A percentile compares a stretch with the other conserved stretches of the same genome.
Evolutionary conservation across 2,329 filamentous ascomycete species (phyloP).

Genomic region (Scedosporium boydii): DNA sequence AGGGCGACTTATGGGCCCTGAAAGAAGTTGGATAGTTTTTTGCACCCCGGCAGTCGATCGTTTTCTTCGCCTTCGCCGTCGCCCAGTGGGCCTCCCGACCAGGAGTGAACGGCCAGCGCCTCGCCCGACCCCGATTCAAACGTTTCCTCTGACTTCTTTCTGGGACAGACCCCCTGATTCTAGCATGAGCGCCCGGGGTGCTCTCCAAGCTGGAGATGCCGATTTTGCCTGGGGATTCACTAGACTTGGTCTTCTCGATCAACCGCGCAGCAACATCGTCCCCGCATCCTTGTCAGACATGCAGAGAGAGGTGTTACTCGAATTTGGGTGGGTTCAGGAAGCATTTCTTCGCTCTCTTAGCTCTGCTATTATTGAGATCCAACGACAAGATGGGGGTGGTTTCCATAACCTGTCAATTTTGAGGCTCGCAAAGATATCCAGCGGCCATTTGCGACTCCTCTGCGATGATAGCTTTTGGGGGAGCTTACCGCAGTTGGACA

Average conservation of each 20-base stretch:
- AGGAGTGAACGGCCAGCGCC: too few species aligned
- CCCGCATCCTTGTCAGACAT: too few species aligned
- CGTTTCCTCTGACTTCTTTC: too few species aligned
- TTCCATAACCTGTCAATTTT: constrained; percentile 48
- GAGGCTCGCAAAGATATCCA: constrained; percentile 55
- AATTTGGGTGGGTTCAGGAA: neutral
- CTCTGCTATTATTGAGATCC: neutral
- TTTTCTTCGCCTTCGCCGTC: too few species aligned
- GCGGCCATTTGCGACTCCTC: constrained; percentile 46
- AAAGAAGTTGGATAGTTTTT: neutral
- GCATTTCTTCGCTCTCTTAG: neutral
- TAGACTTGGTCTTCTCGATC: too few species aligned
- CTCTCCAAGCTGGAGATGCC: neutral
- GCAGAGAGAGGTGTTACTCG: neutral
- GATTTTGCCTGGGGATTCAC: neutral
- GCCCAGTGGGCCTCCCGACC: too few species aligned
- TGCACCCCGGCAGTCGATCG: neutral
- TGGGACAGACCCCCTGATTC: too few species aligned
- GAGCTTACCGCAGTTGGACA: constrained; percentile 41
- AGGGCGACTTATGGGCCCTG: neutral
- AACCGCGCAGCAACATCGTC: too few species aligned
- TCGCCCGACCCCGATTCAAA: too few species aligned
- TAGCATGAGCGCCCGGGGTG: too few species aligned
- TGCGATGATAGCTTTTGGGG: constrained; percentile 53
- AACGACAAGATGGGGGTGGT: constrained; percentile 23